These are phyloP conservation scores for Dendrocalamus sinicus DNA, from an alignment of 176 grass and related monocot genomes.

Conservation along the genomic window DNA sequence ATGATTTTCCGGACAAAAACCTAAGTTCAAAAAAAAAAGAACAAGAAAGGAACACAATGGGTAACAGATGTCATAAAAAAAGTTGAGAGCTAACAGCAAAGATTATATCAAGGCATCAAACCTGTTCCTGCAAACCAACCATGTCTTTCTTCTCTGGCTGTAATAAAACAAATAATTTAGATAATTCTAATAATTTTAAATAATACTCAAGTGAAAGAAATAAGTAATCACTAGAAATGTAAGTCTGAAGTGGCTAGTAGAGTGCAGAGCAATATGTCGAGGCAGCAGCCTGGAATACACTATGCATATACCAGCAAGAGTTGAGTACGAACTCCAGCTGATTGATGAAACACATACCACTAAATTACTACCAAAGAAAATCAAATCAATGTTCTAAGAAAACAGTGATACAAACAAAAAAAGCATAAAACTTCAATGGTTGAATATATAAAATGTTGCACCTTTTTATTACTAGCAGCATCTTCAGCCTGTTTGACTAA, in stretches of 20 bases:
- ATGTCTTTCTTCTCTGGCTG: constrained; percentile 80
- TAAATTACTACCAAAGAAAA: background rate
- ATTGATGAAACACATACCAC: background rate
- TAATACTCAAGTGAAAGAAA: background rate
- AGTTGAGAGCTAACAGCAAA: constrained; percentile 17
- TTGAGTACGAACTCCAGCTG: background rate
- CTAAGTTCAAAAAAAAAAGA: constrained; percentile 37
- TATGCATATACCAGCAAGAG: constrained; percentile 7
- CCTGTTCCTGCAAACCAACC: constrained; percentile 77
- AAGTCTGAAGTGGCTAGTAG: background rate
- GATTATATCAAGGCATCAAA: constrained; percentile 35
- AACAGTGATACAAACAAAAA: background rate
- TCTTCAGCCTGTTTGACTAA: constrained; percentile 89
- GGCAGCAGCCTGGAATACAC: background rate
- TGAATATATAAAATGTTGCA: constrained; percentile 22
- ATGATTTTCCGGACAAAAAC: constrained; percentile 86
- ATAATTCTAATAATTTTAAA: constrained; percentile 18
- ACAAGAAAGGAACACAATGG: background rate
- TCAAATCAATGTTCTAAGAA: background rate
- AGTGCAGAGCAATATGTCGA: background rate
- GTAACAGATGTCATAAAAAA: background rate
- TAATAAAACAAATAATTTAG: constrained; percentile 28
- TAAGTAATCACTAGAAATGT: background rate
- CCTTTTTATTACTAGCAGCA: constrained; percentile 82
- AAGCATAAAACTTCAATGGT: background rate